These are phyloP conservation scores for Pythium coloratum DNA, from an alignment of 352 stramenopile genomes.

Conservation along the genomic window DNA sequence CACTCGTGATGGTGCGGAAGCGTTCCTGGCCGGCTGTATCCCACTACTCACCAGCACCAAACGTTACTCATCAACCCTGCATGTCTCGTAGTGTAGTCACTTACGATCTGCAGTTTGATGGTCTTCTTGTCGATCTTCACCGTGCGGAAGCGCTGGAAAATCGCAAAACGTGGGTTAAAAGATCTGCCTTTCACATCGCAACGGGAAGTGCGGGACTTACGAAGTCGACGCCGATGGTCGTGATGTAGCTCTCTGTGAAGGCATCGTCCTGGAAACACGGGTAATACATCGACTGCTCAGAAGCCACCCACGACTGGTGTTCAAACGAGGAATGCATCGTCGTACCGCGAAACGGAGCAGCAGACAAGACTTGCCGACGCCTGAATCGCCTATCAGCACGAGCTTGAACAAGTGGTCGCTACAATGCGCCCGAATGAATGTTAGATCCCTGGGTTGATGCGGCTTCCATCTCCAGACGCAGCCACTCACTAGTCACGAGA, in stretches of 20 bases:
- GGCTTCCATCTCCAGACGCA: slow-evolving; percentile 6
- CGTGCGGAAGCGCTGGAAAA: slow-evolving; percentile 90
- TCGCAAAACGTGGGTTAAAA: slow-evolving; percentile 19
- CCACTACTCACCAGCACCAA: slow-evolving; percentile 62
- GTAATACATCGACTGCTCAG: not conserved
- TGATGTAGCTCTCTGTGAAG: slow-evolving; percentile 98
- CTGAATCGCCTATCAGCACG: slow-evolving; percentile 97
- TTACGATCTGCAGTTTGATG: slow-evolving; percentile 97
- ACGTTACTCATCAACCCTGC: not conserved
- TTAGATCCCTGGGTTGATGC: not conserved
- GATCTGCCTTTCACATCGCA: not conserved
- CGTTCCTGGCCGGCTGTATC: slow-evolving; percentile 99
- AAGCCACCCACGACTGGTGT: not conserved
- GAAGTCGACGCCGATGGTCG: slow-evolving; percentile 95
- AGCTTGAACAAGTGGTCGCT: slow-evolving; percentile 98
- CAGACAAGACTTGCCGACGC: slow-evolving; percentile 98
- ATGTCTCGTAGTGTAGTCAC: slow-evolving; percentile 19
- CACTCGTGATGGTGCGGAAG: slow-evolving; percentile 98
- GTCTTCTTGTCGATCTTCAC: slow-evolving; percentile 99
- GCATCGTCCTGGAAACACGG: slow-evolving; percentile 86
- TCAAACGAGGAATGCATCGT: not conserved
- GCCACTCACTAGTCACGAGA: slow-evolving; percentile 73
- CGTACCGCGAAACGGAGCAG: slow-evolving; percentile 95
- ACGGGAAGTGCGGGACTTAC: slow-evolving; percentile 43
- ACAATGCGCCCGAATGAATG: not conserved